A percentile compares a stretch with the other conserved stretches of the same genome.
Conservation (phyloP, 371 early-diverging fungal species). For the Thermomucor indicae-seudaticae region DNA sequence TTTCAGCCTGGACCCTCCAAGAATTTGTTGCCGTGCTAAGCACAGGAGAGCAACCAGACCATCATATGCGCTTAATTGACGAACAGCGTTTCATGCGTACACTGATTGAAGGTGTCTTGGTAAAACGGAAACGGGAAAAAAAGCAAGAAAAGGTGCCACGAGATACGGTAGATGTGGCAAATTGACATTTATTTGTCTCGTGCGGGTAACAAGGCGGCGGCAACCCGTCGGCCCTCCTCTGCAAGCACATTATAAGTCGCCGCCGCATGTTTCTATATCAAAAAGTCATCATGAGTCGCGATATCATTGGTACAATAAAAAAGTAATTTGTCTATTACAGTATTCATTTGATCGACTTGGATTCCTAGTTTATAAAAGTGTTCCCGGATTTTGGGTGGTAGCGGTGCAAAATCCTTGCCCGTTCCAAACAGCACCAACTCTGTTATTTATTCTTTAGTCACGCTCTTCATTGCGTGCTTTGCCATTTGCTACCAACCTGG, state of each 20-base stretch:
- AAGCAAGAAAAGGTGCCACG: background rate
- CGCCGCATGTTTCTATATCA: slow-evolving; percentile 53
- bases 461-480: background rate
- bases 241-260: slow-evolving; percentile 61
- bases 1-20: slow-evolving; percentile 36
- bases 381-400: slow-evolving; percentile 47
- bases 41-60: slow-evolving; percentile 16
- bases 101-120: slow-evolving; percentile 31
- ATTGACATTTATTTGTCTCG: no score
- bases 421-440: slow-evolving; percentile 58
- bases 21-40: slow-evolving; percentile 32
- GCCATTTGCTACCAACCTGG: slow-evolving; percentile 23
- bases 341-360: slow-evolving; percentile 63
- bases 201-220: slow-evolving; percentile 56
- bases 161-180: no score
- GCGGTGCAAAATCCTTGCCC: slow-evolving; percentile 48
- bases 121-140: slow-evolving; percentile 18
- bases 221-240: slow-evolving; percentile 61
- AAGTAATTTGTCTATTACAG: slow-evolving; percentile 30
- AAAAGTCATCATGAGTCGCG: no score
- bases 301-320: no score
- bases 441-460: slow-evolving; percentile 1
- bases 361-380: slow-evolving; percentile 51
- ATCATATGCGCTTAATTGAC: slow-evolving; percentile 25
- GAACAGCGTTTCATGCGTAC: slow-evolving; percentile 35